Evolutionary conservation across 2,329 filamentous ascomycete species (phyloP).

Genomic region (Fusarium sp.): DNA sequence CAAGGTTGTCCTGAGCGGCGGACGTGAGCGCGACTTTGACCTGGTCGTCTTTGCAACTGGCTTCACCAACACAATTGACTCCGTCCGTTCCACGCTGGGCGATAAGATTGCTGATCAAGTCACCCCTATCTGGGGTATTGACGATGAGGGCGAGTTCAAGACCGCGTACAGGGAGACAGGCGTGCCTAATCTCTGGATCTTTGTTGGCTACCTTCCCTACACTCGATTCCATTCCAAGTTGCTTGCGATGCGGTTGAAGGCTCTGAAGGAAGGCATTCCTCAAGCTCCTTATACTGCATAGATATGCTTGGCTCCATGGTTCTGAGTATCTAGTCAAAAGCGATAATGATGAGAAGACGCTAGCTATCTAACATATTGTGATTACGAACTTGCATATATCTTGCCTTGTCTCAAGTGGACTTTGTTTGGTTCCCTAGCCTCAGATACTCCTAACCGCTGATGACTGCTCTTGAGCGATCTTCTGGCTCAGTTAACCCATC

Average conservation of each 20-base stretch:
- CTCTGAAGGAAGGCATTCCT: conserved; percentile 31
- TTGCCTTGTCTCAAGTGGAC: background rate
- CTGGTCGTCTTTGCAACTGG: conserved; percentile 60
- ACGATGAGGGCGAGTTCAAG: conserved; percentile 60
- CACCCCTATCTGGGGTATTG: conserved; percentile 61
- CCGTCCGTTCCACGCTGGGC: conserved; percentile 61
- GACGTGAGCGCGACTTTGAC: conserved; percentile 49
- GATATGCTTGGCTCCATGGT: conserved; percentile 24
- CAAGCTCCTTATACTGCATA: conserved; percentile 46
- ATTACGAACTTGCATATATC: background rate
- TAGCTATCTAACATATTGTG: background rate
- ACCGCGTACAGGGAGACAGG: conserved; percentile 49
- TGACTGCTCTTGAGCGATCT: background rate
- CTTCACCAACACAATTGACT: conserved; percentile 66
- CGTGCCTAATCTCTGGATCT: conserved; percentile 52
- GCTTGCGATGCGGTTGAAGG: conserved; percentile 50
- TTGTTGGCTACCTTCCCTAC: conserved; percentile 51
- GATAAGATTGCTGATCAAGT: conserved; percentile 60
- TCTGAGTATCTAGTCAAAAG: background rate
- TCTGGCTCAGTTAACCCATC: too few species aligned
- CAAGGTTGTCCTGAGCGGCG: conserved; percentile 48
- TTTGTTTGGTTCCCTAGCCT: background rate
- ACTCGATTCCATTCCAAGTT: conserved; percentile 50
- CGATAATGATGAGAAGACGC: background rate
- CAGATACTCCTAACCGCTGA: background rate